These are phyloP conservation scores for Ophiocordyceps camponoti-floridani DNA, from an alignment of 2,329 filamentous ascomycete species.

Conservation along the genomic window DNA sequence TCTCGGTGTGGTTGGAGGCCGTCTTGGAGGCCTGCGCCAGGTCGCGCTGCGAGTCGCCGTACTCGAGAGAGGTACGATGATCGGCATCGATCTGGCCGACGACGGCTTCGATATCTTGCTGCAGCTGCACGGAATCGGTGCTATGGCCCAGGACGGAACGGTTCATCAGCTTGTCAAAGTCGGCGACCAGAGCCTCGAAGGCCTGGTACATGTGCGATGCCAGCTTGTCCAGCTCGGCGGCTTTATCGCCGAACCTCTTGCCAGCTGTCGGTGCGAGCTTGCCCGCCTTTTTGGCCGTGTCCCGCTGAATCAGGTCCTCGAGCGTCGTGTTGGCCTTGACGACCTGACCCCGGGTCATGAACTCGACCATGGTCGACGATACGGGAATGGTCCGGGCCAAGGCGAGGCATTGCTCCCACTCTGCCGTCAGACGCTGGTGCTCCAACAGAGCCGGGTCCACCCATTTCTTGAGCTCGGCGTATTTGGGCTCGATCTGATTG, in stretches of 20 bases:
- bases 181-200: conserved; percentile 41
- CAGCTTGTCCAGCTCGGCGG: conserved; percentile 41
- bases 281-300: conserved; percentile 55
- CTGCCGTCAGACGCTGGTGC: conserved; percentile 42
- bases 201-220: conserved; percentile 41
- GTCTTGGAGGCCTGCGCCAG: conserved; percentile 44
- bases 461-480: conserved; percentile 54
- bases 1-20: conserved; percentile 44
- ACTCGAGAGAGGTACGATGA: conserved; percentile 56
- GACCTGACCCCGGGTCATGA: conserved; percentile 35
- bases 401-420: conserved; percentile 51
- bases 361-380: conserved; percentile 45
- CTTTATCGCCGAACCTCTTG: conserved; percentile 39
- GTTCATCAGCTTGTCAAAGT: conserved; percentile 40
- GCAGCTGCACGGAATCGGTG: conserved; percentile 47
- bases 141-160: conserved; percentile 37
- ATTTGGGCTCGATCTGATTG: conserved; percentile 52
- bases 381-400: conserved; percentile 47
- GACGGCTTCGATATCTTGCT: conserved; percentile 74
- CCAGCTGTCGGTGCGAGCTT: conserved; percentile 40
- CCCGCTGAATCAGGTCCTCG: conserved; percentile 58
- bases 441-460: conserved; percentile 48
- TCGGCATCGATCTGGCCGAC: conserved; percentile 77
- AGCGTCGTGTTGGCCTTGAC: conserved; percentile 37
- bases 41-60: conserved; percentile 44